Conservation (phyloP, 345 rosid genomes). For the Eucalyptus curtisii region DNA sequence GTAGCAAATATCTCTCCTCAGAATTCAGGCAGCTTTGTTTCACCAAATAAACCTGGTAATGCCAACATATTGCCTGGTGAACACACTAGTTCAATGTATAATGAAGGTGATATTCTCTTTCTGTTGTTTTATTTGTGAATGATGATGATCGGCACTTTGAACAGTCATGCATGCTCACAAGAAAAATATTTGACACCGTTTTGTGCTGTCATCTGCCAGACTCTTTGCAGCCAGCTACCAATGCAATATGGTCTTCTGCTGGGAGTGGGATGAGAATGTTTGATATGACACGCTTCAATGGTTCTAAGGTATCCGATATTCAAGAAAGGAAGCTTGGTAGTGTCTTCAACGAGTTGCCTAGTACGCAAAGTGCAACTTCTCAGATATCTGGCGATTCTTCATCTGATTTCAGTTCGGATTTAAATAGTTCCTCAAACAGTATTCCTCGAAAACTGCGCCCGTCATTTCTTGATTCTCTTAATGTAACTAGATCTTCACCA, state of each 20-base stretch:
- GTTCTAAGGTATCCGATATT: constrained; percentile 5
- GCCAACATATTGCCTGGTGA: constrained; percentile 8
- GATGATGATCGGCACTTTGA: not conserved
- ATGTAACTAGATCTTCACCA: constrained; percentile 39
- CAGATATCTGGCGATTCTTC: constrained; percentile 24
- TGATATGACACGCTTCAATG: constrained; percentile 7
- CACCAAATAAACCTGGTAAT: constrained; percentile 14
- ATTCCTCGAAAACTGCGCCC: constrained; percentile 55
- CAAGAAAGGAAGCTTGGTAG: constrained; percentile 31
- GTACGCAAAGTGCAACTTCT: constrained; percentile 8
- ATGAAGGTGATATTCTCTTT: constrained; percentile 13
- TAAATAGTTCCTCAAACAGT: constrained; percentile 23
- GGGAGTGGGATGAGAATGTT: constrained; percentile 21
- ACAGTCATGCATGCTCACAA: not conserved
- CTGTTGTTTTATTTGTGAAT: not conserved
- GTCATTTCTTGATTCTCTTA: constrained; percentile 85
- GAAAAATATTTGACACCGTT: not conserved
- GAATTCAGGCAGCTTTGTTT: constrained; percentile 11
- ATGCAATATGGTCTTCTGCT: constrained; percentile 16
- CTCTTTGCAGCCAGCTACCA: constrained; percentile 17
- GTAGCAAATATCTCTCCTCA: constrained; percentile 5
- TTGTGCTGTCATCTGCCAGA: constrained; percentile 21
- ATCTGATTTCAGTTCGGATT: constrained; percentile 24
- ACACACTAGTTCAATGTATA: constrained; percentile 12
- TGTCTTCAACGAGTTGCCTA: constrained; percentile 21